These are phyloP conservation scores for Lentithecium fluviatile DNA, from an alignment of 495 filamentous ascomycete genomes.

Conservation along the genomic window DNA sequence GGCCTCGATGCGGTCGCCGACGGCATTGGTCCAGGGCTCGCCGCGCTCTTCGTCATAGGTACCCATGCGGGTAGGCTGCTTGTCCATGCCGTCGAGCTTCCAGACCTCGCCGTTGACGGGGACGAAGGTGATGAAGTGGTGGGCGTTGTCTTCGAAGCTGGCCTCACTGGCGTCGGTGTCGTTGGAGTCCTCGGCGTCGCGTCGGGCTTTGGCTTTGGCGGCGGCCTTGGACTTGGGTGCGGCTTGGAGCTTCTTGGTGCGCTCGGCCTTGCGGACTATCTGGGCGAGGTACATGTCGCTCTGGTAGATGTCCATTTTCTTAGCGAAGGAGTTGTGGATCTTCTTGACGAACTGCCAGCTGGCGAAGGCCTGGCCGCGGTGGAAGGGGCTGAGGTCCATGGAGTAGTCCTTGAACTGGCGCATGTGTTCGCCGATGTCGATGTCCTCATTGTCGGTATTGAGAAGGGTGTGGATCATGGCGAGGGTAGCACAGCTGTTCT, in stretches of 20 bases:
- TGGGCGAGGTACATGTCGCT: constrained; percentile 59
- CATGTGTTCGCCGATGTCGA: constrained; percentile 67
- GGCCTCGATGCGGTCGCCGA: constrained; percentile 41
- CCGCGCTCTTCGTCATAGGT: constrained; percentile 31
- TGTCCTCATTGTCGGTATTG: constrained; percentile 57
- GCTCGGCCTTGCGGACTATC: constrained; percentile 46
- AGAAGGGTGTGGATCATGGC: constrained; percentile 89
- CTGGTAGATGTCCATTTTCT: constrained; percentile 75
- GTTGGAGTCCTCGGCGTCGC: constrained; percentile 27
- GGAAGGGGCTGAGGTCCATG: constrained; percentile 61
- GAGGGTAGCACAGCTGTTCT: constrained; percentile 83
- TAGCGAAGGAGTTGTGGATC: constrained; percentile 83
- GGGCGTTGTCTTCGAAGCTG: constrained; percentile 53
- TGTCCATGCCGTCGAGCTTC: constrained; percentile 86
- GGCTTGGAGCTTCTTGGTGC: constrained; percentile 43
- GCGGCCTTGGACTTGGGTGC: background rate
- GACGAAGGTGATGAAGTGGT: constrained; percentile 89
- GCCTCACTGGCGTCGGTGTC: background rate
- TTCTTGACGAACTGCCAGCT: constrained; percentile 73
- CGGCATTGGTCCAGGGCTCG: constrained; percentile 52
- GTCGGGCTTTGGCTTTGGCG: background rate
- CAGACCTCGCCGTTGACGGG: constrained; percentile 73
- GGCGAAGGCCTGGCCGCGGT: constrained; percentile 71
- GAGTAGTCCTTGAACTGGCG: constrained; percentile 70
- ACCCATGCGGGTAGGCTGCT: constrained; percentile 71